These are phyloP conservation scores for Agrocybe pediades DNA, from an alignment of 768 basidiomycete species.

Conservation along the genomic window DNA sequence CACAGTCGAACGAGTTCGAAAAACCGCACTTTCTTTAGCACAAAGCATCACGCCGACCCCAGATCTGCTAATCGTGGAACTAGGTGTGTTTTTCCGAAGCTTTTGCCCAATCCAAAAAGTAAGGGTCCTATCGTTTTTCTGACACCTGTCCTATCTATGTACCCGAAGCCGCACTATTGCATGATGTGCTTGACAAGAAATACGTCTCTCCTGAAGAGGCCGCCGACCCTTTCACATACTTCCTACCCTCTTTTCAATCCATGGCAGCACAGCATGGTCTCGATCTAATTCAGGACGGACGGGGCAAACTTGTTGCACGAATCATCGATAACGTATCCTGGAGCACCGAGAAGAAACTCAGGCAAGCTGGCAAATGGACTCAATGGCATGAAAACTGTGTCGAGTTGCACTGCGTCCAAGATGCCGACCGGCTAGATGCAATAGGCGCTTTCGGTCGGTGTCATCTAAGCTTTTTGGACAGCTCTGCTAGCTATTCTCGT, in stretches of 20 bases:
- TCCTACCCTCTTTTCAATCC: constrained; percentile 63
- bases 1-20: constrained; percentile 80
- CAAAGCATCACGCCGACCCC: constrained; percentile 45
- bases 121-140: constrained; percentile 7
- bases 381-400: constrained; percentile 71
- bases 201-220: constrained; percentile 62
- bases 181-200: constrained; percentile 88
- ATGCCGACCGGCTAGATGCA: constrained; percentile 78
- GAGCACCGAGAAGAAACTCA: constrained; percentile 77
- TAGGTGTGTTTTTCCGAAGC: constrained; percentile 41
- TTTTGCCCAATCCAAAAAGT: constrained; percentile 1
- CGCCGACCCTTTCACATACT: constrained; percentile 64
- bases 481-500: constrained; percentile 11
- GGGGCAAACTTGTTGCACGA: constrained; percentile 53
- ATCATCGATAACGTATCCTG: constrained; percentile 84
- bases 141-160: constrained; percentile 6
- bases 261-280: constrained; percentile 44
- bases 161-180: constrained; percentile 74
- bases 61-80: constrained; percentile 77
- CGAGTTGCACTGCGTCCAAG: constrained; percentile 83
- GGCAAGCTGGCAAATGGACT: constrained; percentile 53
- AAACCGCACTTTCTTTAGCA: constrained; percentile 73
- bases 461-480: constrained; percentile 6
- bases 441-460: constrained; percentile 77
- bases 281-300: constrained; percentile 61